Evolutionary conservation across 495 filamentous ascomycete genomes (phyloP), one percentile per base, ranked within the genome.

Genomic region (Trichoderma orchidacearum): DNA sequence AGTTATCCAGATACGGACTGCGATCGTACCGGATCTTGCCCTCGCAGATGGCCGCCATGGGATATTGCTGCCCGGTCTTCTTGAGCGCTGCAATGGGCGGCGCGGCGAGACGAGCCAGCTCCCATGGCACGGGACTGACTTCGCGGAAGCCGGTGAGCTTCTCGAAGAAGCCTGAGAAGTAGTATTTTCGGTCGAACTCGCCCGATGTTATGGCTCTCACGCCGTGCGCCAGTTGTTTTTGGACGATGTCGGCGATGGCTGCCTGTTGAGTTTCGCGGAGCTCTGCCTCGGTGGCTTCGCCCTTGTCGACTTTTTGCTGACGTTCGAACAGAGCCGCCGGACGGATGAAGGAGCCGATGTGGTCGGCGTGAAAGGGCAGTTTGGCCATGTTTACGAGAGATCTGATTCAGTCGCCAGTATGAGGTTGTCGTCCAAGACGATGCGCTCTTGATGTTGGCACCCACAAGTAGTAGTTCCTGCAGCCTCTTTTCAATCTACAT

Each of bases 341-440:
- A 17, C 89, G 82, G 21, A 91, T 80, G 21, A 93, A 80, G 29
- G 86, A 91, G 61, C 89, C 89, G 60, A 95, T 72, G 63, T 92
- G 87, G 75, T 92, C 89, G 50, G 87, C 89, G 59, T 86, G 80
- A 72, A 90, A 92, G 17, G 89, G 87, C n/a, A 55, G 53, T 27
- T n/a, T 55, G 17, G 32, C 27, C 29, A 34, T 53, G 6, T 48
- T 48, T 1, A 15, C 0, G 1, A 12, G 21, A 13, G 9, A 25
- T 5, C n/a, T 17, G 36, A 9, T 8, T n/a, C 8, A 21, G 4
- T 45, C 11, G 0, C 3, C 17, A 17, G 17, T 21, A 23, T 35
- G 36, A n/a, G n/a, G n/a, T n/a, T n/a, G n/a, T n/a, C n/a, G n/a
- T n/a, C n/a, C n/a, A n/a, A n/a, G n/a, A n/a, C n/a, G n/a, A n/a